A percentile compares a stretch with the other conserved stretches of the same genome.
Evolutionary conservation across 352 stramenopile species (phyloP).

Genomic region (Globisporangium solare): DNA sequence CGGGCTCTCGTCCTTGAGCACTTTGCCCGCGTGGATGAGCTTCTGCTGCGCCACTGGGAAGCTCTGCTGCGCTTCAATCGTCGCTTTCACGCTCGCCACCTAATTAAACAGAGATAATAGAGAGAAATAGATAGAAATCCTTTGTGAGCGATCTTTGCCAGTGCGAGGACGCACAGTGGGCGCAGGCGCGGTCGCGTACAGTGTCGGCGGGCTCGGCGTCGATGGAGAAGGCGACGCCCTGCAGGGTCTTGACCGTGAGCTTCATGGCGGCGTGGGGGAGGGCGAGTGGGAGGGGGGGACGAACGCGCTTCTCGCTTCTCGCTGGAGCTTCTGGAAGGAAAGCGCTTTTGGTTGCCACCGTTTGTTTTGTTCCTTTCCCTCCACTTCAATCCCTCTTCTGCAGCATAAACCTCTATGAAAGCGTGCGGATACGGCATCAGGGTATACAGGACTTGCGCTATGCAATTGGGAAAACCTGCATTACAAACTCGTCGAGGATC

Average conservation of each 20-base stretch:
- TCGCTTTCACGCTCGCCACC: constrained; percentile 73
- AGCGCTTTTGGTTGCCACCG: constrained; percentile 4
- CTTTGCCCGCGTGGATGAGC: constrained; percentile 86
- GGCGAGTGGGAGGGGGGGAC: not conserved
- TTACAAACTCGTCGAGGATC: no score
- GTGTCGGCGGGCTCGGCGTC: constrained; percentile 69
- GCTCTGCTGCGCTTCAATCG: constrained; percentile 71
- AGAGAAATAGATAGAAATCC: constrained; percentile 4
- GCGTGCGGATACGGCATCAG: no score
- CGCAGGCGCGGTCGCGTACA: constrained; percentile 21
- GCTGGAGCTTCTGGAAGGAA: constrained; percentile 3
- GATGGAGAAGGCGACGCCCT: constrained; percentile 77
- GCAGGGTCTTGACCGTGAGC: constrained; percentile 84
- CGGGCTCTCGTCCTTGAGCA: constrained; percentile 82
- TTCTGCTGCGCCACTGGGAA: constrained; percentile 76
- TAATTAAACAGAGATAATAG: constrained; percentile 21
- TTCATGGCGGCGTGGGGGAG: constrained; percentile 43
- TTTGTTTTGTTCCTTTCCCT: no score
- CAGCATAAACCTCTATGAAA: no score
- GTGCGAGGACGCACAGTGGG: not conserved
- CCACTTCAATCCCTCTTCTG: no score
- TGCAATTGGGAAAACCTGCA: no score
- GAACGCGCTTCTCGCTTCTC: not conserved
- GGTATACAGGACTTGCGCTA: no score
- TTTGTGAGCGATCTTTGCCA: no score